Evolutionary conservation across 371 early-diverging fungal species (phyloP).

Genomic region (Lichtheimia hyalospora): DNA sequence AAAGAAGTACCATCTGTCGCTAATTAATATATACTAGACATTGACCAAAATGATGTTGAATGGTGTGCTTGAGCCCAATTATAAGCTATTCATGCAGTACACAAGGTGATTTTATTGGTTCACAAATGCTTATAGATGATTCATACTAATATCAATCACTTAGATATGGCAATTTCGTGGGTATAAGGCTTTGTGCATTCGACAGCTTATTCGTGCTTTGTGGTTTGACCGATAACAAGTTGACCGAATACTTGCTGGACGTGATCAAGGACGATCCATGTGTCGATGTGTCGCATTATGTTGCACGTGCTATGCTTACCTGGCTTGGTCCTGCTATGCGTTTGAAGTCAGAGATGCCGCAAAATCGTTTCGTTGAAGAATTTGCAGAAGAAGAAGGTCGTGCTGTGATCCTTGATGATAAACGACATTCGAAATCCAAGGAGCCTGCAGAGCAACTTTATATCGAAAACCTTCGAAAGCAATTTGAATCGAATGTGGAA

Average conservation of each 20-base stretch:
- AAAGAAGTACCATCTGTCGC: neutral
- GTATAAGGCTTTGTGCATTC: conserved; percentile 66
- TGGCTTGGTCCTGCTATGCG: conserved; percentile 55
- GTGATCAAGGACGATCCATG: conserved; percentile 64
- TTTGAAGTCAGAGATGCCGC: conserved; percentile 20
- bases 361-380: conserved; percentile 35
- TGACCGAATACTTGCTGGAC: conserved; percentile 52
- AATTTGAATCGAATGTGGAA: conserved; percentile 35
- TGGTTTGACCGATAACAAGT: conserved; percentile 49
- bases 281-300: conserved; percentile 53
- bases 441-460: conserved; percentile 36
- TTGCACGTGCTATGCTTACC: conserved; percentile 43
- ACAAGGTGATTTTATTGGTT: conserved; percentile 29
- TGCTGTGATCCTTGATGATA: conserved; percentile 35
- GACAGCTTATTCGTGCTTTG: conserved; percentile 66
- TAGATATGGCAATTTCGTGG: conserved; percentile 62
- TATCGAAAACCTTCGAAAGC: conserved; percentile 37
- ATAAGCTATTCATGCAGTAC: conserved; percentile 64
- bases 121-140: no score
- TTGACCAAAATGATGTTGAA: conserved; percentile 60
- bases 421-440: conserved; percentile 14
- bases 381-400: conserved; percentile 53
- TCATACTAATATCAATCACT: no score
- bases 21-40: conserved; percentile 14
- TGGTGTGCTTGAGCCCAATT: conserved; percentile 63